Conservation (phyloP, 768 basidiomycete species). For the Rhizopogon vulgaris region DNA sequence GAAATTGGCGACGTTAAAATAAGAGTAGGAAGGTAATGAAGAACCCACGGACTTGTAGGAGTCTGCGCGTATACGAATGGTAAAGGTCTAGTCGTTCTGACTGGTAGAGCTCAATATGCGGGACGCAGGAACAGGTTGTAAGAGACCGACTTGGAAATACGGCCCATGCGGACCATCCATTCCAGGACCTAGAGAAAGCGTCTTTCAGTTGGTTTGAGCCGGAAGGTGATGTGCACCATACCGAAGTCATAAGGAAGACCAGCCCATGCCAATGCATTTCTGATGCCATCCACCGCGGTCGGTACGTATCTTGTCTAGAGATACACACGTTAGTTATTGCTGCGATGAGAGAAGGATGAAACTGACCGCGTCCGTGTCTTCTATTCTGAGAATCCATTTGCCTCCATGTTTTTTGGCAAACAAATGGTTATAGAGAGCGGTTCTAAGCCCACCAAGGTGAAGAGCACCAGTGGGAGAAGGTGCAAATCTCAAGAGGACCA, state of each 20-base stretch:
- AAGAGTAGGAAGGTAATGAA: background rate
- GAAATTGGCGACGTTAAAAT: background rate
- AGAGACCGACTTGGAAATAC: conserved; percentile 69
- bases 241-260: conserved; percentile 90
- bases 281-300: conserved; percentile 78
- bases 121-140: background rate
- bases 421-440: conserved; percentile 89
- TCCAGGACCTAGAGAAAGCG: conserved; percentile 57
- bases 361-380: conserved; percentile 87
- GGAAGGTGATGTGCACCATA: conserved; percentile 18
- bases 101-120: conserved; percentile 34
- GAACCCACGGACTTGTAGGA: conserved; percentile 58
- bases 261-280: conserved; percentile 79
- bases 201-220: conserved; percentile 2
- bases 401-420: conserved; percentile 78
- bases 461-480: conserved; percentile 94
- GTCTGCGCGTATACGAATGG: conserved; percentile 58
- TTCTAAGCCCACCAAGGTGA: conserved; percentile 92
- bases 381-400: conserved; percentile 87
- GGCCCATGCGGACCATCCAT: conserved; percentile 69
- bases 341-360: background rate
- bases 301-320: conserved; percentile 71
- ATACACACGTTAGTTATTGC: background rate
- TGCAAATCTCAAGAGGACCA: conserved; percentile 82
- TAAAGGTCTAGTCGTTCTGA: conserved; percentile 89